Evolutionary conservation across 352 stramenopile species (phyloP).

Genomic region (Globisporangium cederbergense): DNA sequence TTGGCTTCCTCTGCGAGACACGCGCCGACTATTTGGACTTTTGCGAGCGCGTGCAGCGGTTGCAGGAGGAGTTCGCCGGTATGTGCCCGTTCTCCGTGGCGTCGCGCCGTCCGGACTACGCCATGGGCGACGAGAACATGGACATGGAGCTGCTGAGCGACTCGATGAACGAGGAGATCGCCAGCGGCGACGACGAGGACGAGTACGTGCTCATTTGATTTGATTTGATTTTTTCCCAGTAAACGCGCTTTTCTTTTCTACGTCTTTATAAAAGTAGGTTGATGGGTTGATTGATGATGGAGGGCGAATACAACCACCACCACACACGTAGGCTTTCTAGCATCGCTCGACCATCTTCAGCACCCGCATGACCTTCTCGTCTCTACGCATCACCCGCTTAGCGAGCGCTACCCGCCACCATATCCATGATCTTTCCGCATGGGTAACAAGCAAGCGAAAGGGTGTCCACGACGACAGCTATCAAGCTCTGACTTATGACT

Average conservation of each 20-base stretch:
- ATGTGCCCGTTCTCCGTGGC: slow-evolving; percentile 14
- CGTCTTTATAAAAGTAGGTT: slow-evolving; percentile 1
- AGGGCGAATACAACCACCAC: background rate
- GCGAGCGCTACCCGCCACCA: too few species aligned
- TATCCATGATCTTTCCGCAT: too few species aligned
- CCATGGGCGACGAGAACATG: slow-evolving; percentile 11
- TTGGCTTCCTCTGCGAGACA: slow-evolving; percentile 91
- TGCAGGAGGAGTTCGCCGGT: slow-evolving; percentile 2
- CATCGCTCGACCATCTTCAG: too few species aligned
- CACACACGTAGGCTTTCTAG: background rate
- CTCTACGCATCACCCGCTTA: too few species aligned
- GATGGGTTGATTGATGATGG: background rate
- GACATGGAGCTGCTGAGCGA: slow-evolving; percentile 12
- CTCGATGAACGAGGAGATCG: slow-evolving; percentile 19
- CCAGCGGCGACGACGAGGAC: slow-evolving; percentile 16
- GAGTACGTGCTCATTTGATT: slow-evolving; percentile 19
- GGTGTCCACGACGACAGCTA: too few species aligned
- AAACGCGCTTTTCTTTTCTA: background rate
- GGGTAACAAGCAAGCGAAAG: too few species aligned
- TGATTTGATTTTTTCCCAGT: background rate
- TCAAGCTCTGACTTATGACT: too few species aligned
- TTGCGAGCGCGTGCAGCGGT: slow-evolving; percentile 21
- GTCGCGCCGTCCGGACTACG: slow-evolving; percentile 13
- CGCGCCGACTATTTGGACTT: slow-evolving; percentile 73
- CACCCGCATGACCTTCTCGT: too few species aligned